Evolutionary conservation across 1,139 yeast species (phyloP), one percentile per base, ranked within the genome.

Genomic region (Magnusiomyces suaveolens): DNA sequence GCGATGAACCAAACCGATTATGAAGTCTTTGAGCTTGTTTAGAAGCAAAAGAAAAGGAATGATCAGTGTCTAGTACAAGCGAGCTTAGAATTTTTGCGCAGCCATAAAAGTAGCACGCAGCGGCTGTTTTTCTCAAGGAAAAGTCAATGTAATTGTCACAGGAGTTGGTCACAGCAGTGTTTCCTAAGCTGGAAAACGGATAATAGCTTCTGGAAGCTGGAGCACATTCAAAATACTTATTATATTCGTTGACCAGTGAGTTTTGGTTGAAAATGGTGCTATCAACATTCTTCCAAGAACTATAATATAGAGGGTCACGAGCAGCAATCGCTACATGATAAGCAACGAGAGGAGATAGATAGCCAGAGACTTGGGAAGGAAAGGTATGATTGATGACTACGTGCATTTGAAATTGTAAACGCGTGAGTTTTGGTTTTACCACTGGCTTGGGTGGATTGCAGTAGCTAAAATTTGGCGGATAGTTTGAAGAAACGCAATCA

Each of bases 61-160:
- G n/a, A 29, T 29, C 12, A 12, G 33, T 29, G 12, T 29, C 12
- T 29, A 12, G 12, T 29, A 29, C 6, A 29, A 29, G 12, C 33
- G 33, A n/a, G n/a, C n/a, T 41, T 20, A 41, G 6, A 20, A 46
- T n/a, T 16, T 46, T 46, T n/a, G n/a, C 16, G 20, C 38, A 26
- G 10, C 39, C 48, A 38, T 46, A 46, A 16, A 46, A 46, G 23
- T n/a, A 46, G 24, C 38, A 18, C 2, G 48, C 48, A 18, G 48
- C 48, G 10, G 38, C 38, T 2, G 23, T 16, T 21, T 46, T 46
- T 18, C 25, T 8, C 3, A n/a, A 41, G 10, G 25, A 4, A 16
- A 10, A 41, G 16, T 41, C 23, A 16, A 41, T 3, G 16, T 41
- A 41, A 25, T 41, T 21, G 16, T 41, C 4, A 16, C 8, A 8